A percentile compares a stretch with the other conserved stretches of the same genome.
phyloP scores from a whole-genome alignment of 2,329 filamentous ascomycete species.

The Pyrenophora seminiperda region DNA sequence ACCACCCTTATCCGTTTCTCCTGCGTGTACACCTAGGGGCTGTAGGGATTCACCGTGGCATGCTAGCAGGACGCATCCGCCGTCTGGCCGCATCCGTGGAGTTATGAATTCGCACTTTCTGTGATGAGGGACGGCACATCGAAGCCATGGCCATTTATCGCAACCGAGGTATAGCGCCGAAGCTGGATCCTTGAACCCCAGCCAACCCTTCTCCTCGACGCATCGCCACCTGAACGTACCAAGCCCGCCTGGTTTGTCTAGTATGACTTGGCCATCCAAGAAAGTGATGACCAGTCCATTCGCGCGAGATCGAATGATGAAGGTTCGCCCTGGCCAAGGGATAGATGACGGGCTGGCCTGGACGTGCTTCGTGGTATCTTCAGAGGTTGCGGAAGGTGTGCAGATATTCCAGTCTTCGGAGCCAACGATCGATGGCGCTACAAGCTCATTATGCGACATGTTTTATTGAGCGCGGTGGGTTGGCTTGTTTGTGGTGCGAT shows the following conservation, averaged over 20 bases:
- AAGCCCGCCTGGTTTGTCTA: conserved; percentile 33
- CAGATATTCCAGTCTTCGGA: conserved; percentile 6
- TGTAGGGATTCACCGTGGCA: neutral
- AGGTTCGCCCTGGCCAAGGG: conserved; percentile 37
- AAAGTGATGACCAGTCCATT: conserved; percentile 40
- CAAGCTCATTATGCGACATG: conserved; percentile 7
- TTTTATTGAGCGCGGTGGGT: too few relatives aligned
- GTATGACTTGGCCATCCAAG: conserved; percentile 34
- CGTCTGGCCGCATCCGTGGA: conserved; percentile 11
- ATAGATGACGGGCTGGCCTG: conserved; percentile 9
- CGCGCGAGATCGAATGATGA: conserved; percentile 39
- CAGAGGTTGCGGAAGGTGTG: conserved; percentile 10
- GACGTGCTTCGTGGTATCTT: conserved; percentile 7
- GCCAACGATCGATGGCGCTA: conserved; percentile 2
- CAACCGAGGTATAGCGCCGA: conserved; percentile 23
- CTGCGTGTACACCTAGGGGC: conserved; percentile 5
- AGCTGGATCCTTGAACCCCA: conserved; percentile 47
- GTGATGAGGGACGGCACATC: conserved; percentile 4
- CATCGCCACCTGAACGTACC: conserved; percentile 46
- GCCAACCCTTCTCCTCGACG: conserved; percentile 47
- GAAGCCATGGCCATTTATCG: conserved; percentile 3
- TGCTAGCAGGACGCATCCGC: conserved; percentile 10
- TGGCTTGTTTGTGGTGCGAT: too few relatives aligned
- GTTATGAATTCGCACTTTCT: conserved; percentile 9
- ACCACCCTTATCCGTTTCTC: conserved; percentile 6